Evolutionary conservation across 1,284 basidiomycete genomes (phyloP).

Genomic region (Ceratobasidium sp.): DNA sequence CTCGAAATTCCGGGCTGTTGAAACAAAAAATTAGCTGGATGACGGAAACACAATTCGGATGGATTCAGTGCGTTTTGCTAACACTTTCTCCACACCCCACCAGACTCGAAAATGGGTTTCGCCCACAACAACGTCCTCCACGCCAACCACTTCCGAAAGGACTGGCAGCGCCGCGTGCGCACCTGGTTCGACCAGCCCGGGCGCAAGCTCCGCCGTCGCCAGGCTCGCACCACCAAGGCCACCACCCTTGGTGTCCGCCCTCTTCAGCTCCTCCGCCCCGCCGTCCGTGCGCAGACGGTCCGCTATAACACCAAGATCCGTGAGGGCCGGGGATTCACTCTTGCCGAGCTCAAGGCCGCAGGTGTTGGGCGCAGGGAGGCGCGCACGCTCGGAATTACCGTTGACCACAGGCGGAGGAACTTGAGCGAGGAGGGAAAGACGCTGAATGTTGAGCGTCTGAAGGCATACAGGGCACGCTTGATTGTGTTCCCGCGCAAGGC

Average conservation of each 20-base stretch:
- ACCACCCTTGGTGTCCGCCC: constrained; percentile 94
- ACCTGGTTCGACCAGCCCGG: constrained; percentile 99
- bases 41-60: background rate
- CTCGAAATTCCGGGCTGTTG: constrained; percentile 20
- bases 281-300: constrained; percentile 96
- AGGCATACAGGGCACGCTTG: constrained; percentile 90
- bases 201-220: constrained; percentile 96
- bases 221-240: constrained; percentile 93
- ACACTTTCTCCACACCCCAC: background rate
- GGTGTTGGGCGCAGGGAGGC: constrained; percentile 97
- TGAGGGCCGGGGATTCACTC: constrained; percentile 97
- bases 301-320: constrained; percentile 99
- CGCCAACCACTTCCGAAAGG: constrained; percentile 98
- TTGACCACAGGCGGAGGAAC: constrained; percentile 98
- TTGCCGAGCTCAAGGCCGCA: constrained; percentile 96
- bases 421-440: constrained; percentile 97
- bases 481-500: constrained; percentile 97
- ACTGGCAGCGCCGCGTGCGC: constrained; percentile 95
- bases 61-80: constrained; percentile 29
- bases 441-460: constrained; percentile 94
- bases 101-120: constrained; percentile 53
- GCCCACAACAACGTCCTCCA: constrained; percentile 75
- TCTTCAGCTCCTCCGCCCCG: constrained; percentile 92
- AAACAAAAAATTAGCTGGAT: constrained; percentile 11
- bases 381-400: constrained; percentile 91